Evolutionary conservation across 1,284 basidiomycete genomes (phyloP), one percentile per base, ranked within the genome.

Genomic region (Rhodotorula sp.): DNA sequence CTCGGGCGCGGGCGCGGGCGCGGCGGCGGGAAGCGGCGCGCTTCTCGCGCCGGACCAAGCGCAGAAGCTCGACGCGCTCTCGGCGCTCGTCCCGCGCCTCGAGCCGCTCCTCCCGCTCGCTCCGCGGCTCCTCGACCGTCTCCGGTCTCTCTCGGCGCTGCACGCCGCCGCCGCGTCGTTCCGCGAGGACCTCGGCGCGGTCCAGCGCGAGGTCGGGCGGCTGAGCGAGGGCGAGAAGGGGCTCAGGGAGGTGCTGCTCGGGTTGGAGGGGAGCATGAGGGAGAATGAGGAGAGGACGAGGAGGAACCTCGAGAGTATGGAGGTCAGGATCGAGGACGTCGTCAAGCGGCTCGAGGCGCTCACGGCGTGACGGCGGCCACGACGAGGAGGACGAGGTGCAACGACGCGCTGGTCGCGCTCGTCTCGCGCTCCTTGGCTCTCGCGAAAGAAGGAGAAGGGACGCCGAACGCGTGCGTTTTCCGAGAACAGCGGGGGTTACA

Each of bases 61-160:
- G 86, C 90, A 79, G 84, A 89, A 75, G 80, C 91, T 77, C 79
- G 81, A 83, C 51, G 70, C 80, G 21, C 82, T 86, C 2, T 85
- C 94, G n/a, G 87, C 89, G 0, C 82, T 97, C 41, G 85, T 97
- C 36, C 79, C 79, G 22, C 89, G 94, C 1, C 86, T 99, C 0
- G 90, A 91, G 29, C 93, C 94, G 0, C 86, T 92, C 0, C 84
- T 98, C 0, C 94, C 96, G 0, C 89, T 97, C 69, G 88, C 97
- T 19, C 92, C 94, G 0, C 91, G 94, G 69, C 89, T 99, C n/a
- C 86, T 99, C 32, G 88, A 88, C 1, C 89, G 96, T 7, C 83
- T 99, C 41, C 88, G 91, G 60, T 94, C 93, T 19, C 85, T 99
- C 17, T 88, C 91, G 3, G 81, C 88, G 0, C 82, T 99, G 70